These are phyloP conservation scores for Polyplosphaeria fusca DNA, from an alignment of 495 filamentous ascomycete genomes.

Conservation along the genomic window DNA sequence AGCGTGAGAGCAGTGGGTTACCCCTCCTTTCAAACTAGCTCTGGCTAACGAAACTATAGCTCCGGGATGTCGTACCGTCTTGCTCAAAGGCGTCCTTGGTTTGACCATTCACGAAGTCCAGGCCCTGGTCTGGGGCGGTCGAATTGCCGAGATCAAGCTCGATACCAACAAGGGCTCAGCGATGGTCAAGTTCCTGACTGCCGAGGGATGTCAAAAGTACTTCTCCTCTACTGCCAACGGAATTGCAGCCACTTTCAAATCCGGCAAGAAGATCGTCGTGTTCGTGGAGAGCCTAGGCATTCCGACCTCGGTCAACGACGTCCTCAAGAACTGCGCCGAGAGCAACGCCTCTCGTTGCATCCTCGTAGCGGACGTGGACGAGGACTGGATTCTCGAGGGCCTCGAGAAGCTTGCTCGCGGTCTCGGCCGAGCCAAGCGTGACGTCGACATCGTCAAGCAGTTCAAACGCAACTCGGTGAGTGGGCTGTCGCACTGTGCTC, in stretches of 20 bases:
- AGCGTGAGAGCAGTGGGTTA: conserved; percentile 24
- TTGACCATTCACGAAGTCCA: conserved; percentile 41
- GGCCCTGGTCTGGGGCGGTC: conserved; percentile 47
- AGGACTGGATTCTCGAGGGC: conserved; percentile 36
- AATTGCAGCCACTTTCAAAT: conserved; percentile 36
- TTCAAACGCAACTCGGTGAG: too few relatives aligned
- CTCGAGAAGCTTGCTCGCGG: conserved; percentile 38
- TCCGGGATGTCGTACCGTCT: conserved; percentile 38
- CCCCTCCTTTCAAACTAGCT: background rate
- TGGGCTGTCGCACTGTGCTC: too few relatives aligned
- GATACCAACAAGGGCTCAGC: conserved; percentile 32
- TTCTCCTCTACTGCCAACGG: conserved; percentile 47
- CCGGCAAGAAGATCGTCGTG: conserved; percentile 27
- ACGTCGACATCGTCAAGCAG: conserved; percentile 44
- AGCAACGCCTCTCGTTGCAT: conserved; percentile 45
- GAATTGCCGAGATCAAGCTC: conserved; percentile 40
- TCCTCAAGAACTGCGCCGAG: conserved; percentile 40
- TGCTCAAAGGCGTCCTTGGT: conserved; percentile 44
- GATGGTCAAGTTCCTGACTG: conserved; percentile 45
- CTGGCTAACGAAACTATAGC: conserved; percentile 30
- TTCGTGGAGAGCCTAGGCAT: conserved; percentile 42
- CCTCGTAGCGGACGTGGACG: conserved; percentile 42
- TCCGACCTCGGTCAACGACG: conserved; percentile 43
- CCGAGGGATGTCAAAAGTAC: conserved; percentile 42
- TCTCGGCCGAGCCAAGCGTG: conserved; percentile 34